Base-by-base conservation (phyloP, 2,329 filamentous ascomycete species). In the Hypoxylon sp. region DNA sequence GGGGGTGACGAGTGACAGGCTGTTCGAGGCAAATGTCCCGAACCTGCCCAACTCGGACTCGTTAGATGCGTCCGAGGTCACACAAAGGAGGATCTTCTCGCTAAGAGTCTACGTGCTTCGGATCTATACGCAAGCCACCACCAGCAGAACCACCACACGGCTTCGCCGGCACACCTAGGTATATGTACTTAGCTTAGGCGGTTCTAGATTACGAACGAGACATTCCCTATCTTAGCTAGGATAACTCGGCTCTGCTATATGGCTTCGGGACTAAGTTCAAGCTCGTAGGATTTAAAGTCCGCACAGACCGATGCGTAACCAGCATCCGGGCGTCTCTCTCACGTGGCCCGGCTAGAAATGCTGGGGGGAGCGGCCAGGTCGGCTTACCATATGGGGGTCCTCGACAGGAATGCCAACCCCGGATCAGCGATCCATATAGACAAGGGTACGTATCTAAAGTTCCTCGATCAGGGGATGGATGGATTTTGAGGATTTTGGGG, bases 371-470 rank as follows among this genome's bases (percentile, higher is more conserved):
- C 10, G 43, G 9, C 9, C 20, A 26, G 35, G 26, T 35, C 42
- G 35, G 48, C 35, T 54, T 48, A 48, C 51, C 42, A 20, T 50
- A 62, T 42, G 60, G 60, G 52, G 56, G 33, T 21, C 21, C 31
- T 21, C 41, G 21, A 50, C 38, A 33, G 10, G 15, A n/a, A n/a
- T n/a, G 7, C 17, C 18, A 43, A 62, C 56, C 55, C 60, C 45
- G 37, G 60, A 62, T 56, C 56, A 37, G 21, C 55, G 46, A 54
- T 54, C 55, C 20, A 42, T 38, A 45, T 52, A 38, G 42, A 38
- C 48, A 58, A 50, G 46, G 41, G n/a, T 29, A 26, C 9, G 13
- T 42, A 26, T 13, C 21, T 42, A n/a, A 20, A 26, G 8, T 29
- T 31, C 23, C 26, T 29, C n/a, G n/a, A n/a, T n/a, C n/a, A n/a